Base-by-base conservation (phyloP, 768 basidiomycete species). In the Trametes cubensis region DNA sequence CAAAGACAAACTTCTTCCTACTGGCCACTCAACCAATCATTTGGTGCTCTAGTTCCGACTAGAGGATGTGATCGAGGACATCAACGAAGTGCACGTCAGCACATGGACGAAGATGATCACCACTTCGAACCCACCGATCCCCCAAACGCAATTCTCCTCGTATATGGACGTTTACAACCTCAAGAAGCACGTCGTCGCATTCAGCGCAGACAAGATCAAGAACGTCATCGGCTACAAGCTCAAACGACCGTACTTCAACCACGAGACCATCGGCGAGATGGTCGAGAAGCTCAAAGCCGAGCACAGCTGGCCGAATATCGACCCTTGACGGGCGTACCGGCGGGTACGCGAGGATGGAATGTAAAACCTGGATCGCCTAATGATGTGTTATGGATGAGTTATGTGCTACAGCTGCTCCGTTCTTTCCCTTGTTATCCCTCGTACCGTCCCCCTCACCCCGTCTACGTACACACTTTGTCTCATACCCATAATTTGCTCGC, bases 21-120 rank as follows among this genome's bases (percentile, higher is more conserved):
- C 34, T 0, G n/a, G 42, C 38, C 8, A 48, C 18, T 42, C 69
- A 34, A 65, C 20, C 21, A 28, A 42, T 1, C 20, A 4, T 30
- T 15, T 30, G 25, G 18, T 46, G 23, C 18, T 56, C 0, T 67
- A 91, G 87, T 76, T 90, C 66, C 81, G 78, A 47, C 78, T 84
- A 26, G 87, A 90, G 56, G 89, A 92, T 64, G 73, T 82, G 42
- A 83, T 92, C 7, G 90, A 93, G 69, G 89, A 92, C 51, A 90
- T 92, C 69, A 94, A 94, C 70, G 91, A 93, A 70, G 83, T 86
- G 50, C 92, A 95, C 69, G 89, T 92, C 34, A 78, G 83, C 55
- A 85, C 83, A 13, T 95, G 93, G 93, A 90, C 86, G 8, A 81
- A 90, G 71, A 92, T 95, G 88, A 81, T 92, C 66, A 75, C 76